These are phyloP conservation scores for Phlyctochytrium planicorne DNA, from an alignment of 192 early-diverging fungal genomes.

Conservation along the genomic window DNA sequence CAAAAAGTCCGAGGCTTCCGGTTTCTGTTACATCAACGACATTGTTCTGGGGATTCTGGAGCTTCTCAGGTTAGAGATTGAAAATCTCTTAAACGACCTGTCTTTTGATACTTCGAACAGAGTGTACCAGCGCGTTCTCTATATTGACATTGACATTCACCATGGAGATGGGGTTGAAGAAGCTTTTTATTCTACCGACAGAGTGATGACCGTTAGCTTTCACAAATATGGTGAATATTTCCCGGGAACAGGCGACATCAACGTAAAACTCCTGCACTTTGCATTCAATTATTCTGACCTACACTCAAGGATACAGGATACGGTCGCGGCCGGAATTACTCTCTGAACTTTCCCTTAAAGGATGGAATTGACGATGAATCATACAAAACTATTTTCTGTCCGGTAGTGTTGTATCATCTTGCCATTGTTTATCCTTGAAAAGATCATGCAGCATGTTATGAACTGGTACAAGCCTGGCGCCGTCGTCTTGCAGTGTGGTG, in stretches of 20 bases:
- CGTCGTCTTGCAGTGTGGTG: conserved; percentile 95
- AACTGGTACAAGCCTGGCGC: conserved; percentile 88
- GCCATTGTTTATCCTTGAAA: conserved; percentile 10
- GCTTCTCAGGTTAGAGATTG: conserved; percentile 62
- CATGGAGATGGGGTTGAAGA: conserved; percentile 98
- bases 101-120: not conserved
- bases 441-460: conserved; percentile 94
- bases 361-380: conserved; percentile 94
- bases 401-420: conserved; percentile 24
- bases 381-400: conserved; percentile 60
- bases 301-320: conserved; percentile 79
- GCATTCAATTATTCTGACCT: conserved; percentile 4
- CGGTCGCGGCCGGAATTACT: conserved; percentile 86
- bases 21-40: conserved; percentile 99
- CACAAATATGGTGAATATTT: conserved; percentile 97
- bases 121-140: conserved; percentile 79
- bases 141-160: conserved; percentile 97
- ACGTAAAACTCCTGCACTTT: conserved; percentile 55
- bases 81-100: not conserved
- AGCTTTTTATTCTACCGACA: conserved; percentile 88
- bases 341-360: conserved; percentile 93
- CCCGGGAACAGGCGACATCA: conserved; percentile 94
- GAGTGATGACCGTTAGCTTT: conserved; percentile 95
- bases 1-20: conserved; percentile 81
- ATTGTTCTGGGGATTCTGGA: conserved; percentile 91